phyloP scores from a whole-genome alignment of 1,284 basidiomycete species.

The Rhodotorula sp. region DNA sequence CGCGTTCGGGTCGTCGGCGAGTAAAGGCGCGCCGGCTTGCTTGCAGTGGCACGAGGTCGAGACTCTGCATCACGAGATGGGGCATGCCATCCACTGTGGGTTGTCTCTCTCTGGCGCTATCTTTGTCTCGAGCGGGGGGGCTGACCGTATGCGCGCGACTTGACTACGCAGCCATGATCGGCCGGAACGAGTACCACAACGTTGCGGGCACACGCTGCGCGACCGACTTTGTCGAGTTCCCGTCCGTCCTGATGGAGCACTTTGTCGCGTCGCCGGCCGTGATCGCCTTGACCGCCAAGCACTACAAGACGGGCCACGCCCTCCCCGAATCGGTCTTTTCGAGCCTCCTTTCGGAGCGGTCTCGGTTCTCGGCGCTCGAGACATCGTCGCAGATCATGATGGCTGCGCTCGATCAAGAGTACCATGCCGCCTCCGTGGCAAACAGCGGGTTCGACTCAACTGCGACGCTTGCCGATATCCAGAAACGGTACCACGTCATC shows the following conservation, averaged over 20 bases:
- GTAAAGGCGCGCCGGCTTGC: slow-evolving; percentile 60
- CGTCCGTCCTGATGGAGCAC: slow-evolving; percentile 98
- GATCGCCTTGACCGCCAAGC: slow-evolving; percentile 70
- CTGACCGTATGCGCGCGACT: not conserved
- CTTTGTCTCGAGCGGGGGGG: not conserved
- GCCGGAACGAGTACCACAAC: slow-evolving; percentile 94
- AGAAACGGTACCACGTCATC: slow-evolving; percentile 70
- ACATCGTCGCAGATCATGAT: slow-evolving; percentile 89
- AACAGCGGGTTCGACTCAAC: slow-evolving; percentile 67
- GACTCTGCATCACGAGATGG: slow-evolving; percentile 98
- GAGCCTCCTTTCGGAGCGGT: slow-evolving; percentile 48
- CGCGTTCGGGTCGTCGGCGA: slow-evolving; percentile 62
- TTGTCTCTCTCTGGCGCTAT: slow-evolving; percentile 30
- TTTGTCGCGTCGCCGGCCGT: slow-evolving; percentile 80
- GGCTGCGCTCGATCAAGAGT: slow-evolving; percentile 82
- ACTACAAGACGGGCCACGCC: slow-evolving; percentile 62
- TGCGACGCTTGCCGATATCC: slow-evolving; percentile 57
- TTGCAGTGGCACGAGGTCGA: slow-evolving; percentile 92
- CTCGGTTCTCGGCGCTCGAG: slow-evolving; percentile 58
- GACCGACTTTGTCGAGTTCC: slow-evolving; percentile 96
- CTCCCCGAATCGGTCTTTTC: slow-evolving; percentile 62
- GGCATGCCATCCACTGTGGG: slow-evolving; percentile 98
- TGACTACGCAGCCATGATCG: slow-evolving; percentile 81
- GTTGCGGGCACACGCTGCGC: slow-evolving; percentile 97
- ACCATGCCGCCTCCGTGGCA: slow-evolving; percentile 64